Conservation (phyloP, 352 stramenopile species). For the Globisporangium paddicum region DNA sequence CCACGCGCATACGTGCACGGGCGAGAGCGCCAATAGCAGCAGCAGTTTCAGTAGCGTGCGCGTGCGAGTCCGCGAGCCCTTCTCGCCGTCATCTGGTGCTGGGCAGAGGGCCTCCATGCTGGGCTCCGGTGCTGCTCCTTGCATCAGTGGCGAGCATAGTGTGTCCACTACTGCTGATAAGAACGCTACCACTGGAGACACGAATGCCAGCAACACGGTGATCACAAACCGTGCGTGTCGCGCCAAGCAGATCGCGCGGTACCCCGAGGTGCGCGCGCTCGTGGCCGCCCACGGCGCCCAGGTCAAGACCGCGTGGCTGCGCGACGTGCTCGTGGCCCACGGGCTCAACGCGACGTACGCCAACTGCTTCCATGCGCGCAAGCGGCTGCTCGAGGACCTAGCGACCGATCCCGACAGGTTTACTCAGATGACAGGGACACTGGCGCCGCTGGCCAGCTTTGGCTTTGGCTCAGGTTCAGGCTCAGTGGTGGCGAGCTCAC, state of each 20-base stretch:
- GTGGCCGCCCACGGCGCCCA: background rate
- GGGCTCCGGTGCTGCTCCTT: too few species aligned
- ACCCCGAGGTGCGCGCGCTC: constrained; percentile 6
- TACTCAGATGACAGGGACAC: background rate
- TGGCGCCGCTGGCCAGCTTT: too few species aligned
- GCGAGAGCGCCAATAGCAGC: background rate
- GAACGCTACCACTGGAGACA: too few species aligned
- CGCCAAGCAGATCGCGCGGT: constrained; percentile 4
- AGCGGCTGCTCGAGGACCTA: background rate
- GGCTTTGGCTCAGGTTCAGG: too few species aligned
- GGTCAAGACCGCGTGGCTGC: constrained; percentile 4
- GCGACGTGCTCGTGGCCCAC: background rate
- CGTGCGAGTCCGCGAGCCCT: background rate
- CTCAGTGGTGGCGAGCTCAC: too few species aligned
- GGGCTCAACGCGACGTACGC: constrained; percentile 2
- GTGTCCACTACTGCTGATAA: too few species aligned
- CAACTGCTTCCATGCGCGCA: constrained; percentile 9
- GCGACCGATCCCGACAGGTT: background rate
- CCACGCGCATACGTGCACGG: background rate
- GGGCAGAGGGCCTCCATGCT: too few species aligned
- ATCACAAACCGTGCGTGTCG: constrained; percentile 1
- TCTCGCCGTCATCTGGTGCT: too few species aligned
- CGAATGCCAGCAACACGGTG: too few species aligned
- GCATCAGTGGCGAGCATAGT: too few species aligned
- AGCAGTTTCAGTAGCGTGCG: background rate